Evolutionary conservation across 2,329 filamentous ascomycete species (phyloP), one percentile per base, ranked within the genome.

Genomic region (Neofusicoccum umdonicola): DNA sequence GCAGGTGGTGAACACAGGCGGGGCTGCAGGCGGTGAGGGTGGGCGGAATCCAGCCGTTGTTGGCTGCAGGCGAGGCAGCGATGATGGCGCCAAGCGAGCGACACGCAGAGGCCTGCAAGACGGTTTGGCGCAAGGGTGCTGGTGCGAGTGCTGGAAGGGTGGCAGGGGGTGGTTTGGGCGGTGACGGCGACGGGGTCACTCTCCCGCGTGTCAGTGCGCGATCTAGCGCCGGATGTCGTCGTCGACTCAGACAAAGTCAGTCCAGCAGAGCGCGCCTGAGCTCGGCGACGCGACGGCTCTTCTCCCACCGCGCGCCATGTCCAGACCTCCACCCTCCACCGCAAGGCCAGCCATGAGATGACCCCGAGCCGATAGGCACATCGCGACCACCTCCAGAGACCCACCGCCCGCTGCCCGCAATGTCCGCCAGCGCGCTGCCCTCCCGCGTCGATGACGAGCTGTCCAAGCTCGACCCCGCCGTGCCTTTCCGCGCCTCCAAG

Each of bases 401-500:
- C 34, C 37, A 34, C 42, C 48, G 11, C 19, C 54, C 45, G 35
- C 45, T 39, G 39, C 39, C 27, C 15, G 31, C 15, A 44, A 62
- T 63, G 61, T 31, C 61, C n/a, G 48, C 52, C 44, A 31, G 22
- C 31, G 44, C 56, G 39, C 45, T 81, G 73, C 81, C 85, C 71
- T 76, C 79, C 69, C 68, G 74, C 66, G 77, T 88, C 68, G 70
- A 79, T 65, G 78, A 80, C 67, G 87, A 89, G 75, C 80, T 89
- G 67, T 80, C 82, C 39, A 82, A 81, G 68, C 83, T 87, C 74
- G 82, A 88, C 71, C 83, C 86, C 69, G 77, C 81, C 65, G 78
- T 95, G 44, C 87, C 92, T 48, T 97, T 98, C 80, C 90, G 89
- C 75, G 91, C 91, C 5, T 84, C 84, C 65, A 81, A 85, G 66